Percentiles rank a stretch among this genome's conserved stretches.
Evolutionary conservation across 2,329 filamentous ascomycete species (phyloP).

Genomic region (Ceratocystis diversiconidia): DNA sequence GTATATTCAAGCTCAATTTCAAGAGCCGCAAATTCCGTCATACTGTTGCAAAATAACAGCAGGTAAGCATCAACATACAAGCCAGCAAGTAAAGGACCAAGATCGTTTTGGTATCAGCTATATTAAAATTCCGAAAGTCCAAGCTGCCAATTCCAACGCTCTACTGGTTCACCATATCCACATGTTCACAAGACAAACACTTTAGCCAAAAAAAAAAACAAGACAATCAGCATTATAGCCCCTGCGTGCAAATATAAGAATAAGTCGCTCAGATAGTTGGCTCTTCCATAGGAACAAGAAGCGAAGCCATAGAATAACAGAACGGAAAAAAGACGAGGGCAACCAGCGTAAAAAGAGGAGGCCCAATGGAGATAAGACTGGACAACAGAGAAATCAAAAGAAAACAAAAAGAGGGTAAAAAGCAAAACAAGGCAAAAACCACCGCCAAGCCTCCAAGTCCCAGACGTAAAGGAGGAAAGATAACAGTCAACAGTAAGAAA

Average conservation of each 20-base stretch:
- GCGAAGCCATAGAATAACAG: background rate
- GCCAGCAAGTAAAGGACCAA: no score
- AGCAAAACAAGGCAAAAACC: conserved; percentile 2
- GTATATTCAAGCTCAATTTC: no score
- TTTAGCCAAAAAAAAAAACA: background rate
- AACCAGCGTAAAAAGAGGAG: background rate
- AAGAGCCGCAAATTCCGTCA: no score
- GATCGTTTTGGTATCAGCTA: no score
- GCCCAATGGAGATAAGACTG: background rate
- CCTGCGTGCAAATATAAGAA: background rate
- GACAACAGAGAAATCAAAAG: background rate
- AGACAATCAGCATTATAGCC: conserved; percentile 3
- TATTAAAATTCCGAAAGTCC: no score
- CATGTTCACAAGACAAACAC: background rate
- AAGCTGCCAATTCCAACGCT: background rate
- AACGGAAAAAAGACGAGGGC: background rate
- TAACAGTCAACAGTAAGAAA: background rate
- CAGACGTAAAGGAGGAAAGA: background rate
- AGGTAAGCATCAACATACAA: no score
- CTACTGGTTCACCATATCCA: background rate
- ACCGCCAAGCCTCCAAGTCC: conserved; percentile 1
- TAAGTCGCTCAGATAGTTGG: background rate
- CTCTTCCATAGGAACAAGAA: background rate
- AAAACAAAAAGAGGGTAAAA: background rate
- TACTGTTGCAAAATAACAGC: no score